Evolutionary conservation across 352 stramenopile species (phyloP), one percentile per base, ranked within the genome.

Genomic region (Globisporangium viniferum): DNA sequence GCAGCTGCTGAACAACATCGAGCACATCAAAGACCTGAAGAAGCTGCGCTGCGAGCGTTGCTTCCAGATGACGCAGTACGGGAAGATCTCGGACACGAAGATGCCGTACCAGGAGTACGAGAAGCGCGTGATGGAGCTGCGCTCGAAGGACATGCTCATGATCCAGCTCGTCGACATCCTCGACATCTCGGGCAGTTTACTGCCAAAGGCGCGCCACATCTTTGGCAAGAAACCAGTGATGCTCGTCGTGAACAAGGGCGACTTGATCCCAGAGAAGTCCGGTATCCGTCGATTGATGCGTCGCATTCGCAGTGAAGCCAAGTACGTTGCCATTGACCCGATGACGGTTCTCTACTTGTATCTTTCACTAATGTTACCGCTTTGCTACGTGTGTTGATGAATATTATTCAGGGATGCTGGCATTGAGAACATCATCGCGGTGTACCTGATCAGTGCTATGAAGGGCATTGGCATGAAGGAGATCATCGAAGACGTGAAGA

Each of bases 101-200:
- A 83, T 95, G 73, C 83, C 87, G 49, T 94, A 93, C 73, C 72
- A 81, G 20, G 88, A 96, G 73, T 98, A 97, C 79, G 89, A 95
- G 70, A 83, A 92, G 69, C 84, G 92, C 15, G 81, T 97, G n/a
- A 79, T 90, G 71, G 84, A 88, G 75, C 76, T 97, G 31, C 86
- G 90, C 35, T 76, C 87, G 48, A 89, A 94, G 67, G 89, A 97
- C 67, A 80, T 96, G 79, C 82, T 97, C 20, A 93, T 98, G 77
- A 83, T 98, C 59, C 93, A 97, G 72, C 71, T 98, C 8, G 86
- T 97, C 39, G 92, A 98, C 73, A 94, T 98, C 48, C 89, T 98
- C 15, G 92, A 98, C 73, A 97, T 97, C 66, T 83, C 88, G 0
- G 91, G 90, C 27, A 96, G 85, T 73, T 60, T 97, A 68, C 72